Percentiles rank a stretch among this genome's conserved stretches.
Evolutionary conservation across 2,329 filamentous ascomycete species (phyloP).

Genomic region (Botryotinia convoluta): DNA sequence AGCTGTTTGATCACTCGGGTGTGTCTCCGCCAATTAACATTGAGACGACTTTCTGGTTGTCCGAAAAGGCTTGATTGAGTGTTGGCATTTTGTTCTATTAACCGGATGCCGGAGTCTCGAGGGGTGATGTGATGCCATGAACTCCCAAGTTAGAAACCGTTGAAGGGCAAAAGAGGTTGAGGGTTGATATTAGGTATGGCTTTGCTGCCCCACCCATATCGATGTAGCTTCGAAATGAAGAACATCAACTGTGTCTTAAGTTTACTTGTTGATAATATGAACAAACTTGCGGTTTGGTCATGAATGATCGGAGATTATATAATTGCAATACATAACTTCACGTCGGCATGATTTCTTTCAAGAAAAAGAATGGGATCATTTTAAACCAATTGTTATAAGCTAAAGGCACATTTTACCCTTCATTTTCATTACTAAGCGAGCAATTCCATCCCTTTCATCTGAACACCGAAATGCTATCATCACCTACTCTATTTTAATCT

Average conservation of each 20-base stretch:
- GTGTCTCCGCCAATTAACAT: not conserved
- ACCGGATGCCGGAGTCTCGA: not conserved
- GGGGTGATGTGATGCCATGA: not conserved
- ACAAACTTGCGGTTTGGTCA: too few relatives aligned
- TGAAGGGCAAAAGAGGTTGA: not conserved
- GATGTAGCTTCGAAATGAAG: not conserved
- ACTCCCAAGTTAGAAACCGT: not conserved
- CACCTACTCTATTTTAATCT: too few relatives aligned
- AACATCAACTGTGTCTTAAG: not conserved
- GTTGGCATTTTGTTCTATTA: not conserved
- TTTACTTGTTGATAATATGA: too few relatives aligned
- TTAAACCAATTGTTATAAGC: not conserved
- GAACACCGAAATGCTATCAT: not conserved
- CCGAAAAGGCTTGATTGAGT: not conserved
- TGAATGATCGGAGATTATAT: rapidly evolving
- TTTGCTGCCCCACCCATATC: not conserved
- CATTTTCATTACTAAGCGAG: conserved; percentile 4
- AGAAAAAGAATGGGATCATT: too few relatives aligned
- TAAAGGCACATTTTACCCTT: not conserved
- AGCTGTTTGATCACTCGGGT: not conserved
- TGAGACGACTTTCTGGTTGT: not conserved
- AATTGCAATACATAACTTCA: not conserved
- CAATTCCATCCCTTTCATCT: not conserved
- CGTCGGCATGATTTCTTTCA: too few relatives aligned
- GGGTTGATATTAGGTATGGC: not conserved